Conservation (phyloP, 129 eudicot genomes). For the Sambucus nigra region DNA sequence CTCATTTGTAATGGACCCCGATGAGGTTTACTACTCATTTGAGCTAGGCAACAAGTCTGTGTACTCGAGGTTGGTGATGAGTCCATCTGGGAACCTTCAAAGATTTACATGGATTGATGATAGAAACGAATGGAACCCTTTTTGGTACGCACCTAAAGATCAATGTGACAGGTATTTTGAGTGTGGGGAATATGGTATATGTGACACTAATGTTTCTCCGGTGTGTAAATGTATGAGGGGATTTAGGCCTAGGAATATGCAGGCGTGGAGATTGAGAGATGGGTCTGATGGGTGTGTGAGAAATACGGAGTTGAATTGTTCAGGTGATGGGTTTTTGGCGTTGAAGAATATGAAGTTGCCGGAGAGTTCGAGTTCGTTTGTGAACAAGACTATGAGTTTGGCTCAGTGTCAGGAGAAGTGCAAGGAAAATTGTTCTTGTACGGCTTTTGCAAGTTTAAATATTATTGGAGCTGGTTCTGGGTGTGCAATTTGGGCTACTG, state of each 20-base stretch:
- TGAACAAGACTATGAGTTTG: conserved; percentile 31
- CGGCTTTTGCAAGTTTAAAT: conserved; percentile 41
- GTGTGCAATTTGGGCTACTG: conserved; percentile 57
- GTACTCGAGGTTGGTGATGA: conserved; percentile 38
- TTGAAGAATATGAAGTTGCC: conserved; percentile 63
- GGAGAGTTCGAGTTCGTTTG: conserved; percentile 33
- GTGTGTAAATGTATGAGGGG: conserved; percentile 48
- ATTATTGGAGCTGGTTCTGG: conserved; percentile 47
- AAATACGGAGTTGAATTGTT: conserved; percentile 33
- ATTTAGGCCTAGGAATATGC: conserved; percentile 33
- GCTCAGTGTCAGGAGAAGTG: conserved; percentile 39
- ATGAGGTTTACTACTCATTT: conserved; percentile 36
- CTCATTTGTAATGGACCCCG: conserved; percentile 7
- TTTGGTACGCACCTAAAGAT: conserved; percentile 61
- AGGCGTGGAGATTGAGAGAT: conserved; percentile 53
- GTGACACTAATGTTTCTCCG: conserved; percentile 32
- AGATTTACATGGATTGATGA: conserved; percentile 48
- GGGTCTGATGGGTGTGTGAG: conserved; percentile 71
- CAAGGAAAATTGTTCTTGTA: conserved; percentile 41
- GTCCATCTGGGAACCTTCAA: conserved; percentile 20
- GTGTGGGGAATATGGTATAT: conserved; percentile 53
- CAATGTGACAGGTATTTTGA: conserved; percentile 41
- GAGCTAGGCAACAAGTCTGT: conserved; percentile 15
- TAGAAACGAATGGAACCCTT: conserved; percentile 28
- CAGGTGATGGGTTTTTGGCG: conserved; percentile 34